A percentile compares a stretch with the other conserved stretches of the same genome.
Evolutionary conservation across 768 basidiomycete genomes (phyloP).

Genomic region (Trichaptum fuscoviolaceum): DNA sequence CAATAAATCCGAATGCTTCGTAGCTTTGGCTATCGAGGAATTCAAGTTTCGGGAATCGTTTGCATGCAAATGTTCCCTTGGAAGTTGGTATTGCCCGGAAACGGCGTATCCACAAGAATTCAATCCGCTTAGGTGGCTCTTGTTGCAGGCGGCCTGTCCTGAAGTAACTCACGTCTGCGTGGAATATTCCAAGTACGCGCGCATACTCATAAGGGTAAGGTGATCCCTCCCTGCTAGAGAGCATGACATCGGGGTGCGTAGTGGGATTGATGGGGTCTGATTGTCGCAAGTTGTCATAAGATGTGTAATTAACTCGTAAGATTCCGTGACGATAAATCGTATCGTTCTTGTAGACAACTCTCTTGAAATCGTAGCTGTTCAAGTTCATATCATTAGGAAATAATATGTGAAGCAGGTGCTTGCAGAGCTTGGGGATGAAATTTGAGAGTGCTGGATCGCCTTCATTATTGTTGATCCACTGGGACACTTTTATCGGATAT

Average conservation of each 20-base stretch:
- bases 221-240: background rate
- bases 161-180: constrained; percentile 9
- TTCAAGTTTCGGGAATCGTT: too few species aligned
- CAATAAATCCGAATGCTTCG: too few species aligned
- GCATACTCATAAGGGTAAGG: constrained; percentile 14
- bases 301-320: constrained; percentile 24
- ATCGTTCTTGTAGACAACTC: constrained; percentile 14
- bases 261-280: constrained; percentile 4
- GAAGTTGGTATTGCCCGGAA: too few species aligned
- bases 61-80: too few species aligned
- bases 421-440: too few species aligned
- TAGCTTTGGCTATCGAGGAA: too few species aligned
- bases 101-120: constrained; percentile 15
- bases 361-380: too few species aligned
- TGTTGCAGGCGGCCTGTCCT: background rate
- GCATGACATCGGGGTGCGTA: constrained; percentile 2
- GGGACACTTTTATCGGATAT: too few species aligned
- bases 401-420: too few species aligned
- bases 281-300: constrained; percentile 19
- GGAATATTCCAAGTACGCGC: constrained; percentile 15
- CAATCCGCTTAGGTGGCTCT: constrained; percentile 7
- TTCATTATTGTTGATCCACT: too few species aligned
- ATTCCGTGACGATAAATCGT: constrained; percentile 23
- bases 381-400: too few species aligned
- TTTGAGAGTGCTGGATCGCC: too few species aligned